Evolutionary conservation across 495 filamentous ascomycete genomes (phyloP).

Genomic region (Penicillium parvum): DNA sequence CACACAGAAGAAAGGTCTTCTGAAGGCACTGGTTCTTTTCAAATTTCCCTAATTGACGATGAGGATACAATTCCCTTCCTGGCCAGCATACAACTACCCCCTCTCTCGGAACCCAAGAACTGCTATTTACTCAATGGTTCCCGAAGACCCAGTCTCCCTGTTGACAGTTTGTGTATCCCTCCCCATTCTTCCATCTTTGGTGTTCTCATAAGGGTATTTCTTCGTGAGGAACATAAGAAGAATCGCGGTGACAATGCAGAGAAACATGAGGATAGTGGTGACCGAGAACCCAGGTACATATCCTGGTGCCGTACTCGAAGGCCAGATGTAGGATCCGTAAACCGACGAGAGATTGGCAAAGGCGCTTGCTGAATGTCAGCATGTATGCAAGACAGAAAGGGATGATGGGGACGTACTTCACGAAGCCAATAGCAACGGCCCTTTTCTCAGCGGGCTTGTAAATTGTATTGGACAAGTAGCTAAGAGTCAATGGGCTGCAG

Average conservation of each 20-base stretch:
- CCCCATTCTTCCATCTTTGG: slow-evolving; percentile 2
- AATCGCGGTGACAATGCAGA: neutral
- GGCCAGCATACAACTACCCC: neutral
- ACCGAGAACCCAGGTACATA: slow-evolving; percentile 4
- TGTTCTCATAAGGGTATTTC: slow-evolving; percentile 8
- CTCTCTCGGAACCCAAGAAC: neutral
- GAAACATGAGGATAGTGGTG: slow-evolving; percentile 2
- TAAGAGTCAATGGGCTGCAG: slow-evolving; percentile 9
- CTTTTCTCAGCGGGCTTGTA: slow-evolving; percentile 6
- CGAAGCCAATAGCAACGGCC: slow-evolving; percentile 3
- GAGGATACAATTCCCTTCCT: neutral
- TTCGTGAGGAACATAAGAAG: slow-evolving; percentile 6
- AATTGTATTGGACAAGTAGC: slow-evolving; percentile 9
- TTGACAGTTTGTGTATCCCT: neutral
- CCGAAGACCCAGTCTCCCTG: neutral
- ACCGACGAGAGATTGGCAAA: slow-evolving; percentile 8
- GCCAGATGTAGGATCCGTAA: slow-evolving; percentile 7
- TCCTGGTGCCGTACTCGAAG: slow-evolving; percentile 1
- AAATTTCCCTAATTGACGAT: neutral
- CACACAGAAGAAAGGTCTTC: neutral
- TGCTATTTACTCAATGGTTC: neutral
- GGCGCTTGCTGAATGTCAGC: slow-evolving; percentile 1
- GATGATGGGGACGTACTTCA: slow-evolving; percentile 2
- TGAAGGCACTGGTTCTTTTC: neutral
- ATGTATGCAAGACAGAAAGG: neutral